Base-by-base conservation (phyloP, 2,329 filamentous ascomycete genomes). In the Clarireedia monteithiana region DNA sequence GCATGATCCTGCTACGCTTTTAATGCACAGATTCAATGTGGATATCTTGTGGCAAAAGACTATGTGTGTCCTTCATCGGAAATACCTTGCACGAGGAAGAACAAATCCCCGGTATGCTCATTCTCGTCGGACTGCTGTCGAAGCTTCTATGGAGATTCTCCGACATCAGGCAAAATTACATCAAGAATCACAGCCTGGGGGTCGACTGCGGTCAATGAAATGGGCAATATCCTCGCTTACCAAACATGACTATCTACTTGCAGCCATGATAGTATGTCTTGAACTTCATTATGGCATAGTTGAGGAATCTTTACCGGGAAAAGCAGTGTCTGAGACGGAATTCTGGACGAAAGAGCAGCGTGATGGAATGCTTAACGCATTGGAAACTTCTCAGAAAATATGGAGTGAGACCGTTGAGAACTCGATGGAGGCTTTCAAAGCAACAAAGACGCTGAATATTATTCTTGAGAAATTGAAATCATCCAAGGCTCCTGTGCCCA, bases 351-450 rank as follows among this genome's bases (percentile, higher is more conserved):
- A 73, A 1, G 75, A 79, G 53, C 80, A 85, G 68, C 80, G 86
- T 9, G 77, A 82, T 30, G 87, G 88, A 62, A 95, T 96, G 88
- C 77, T 94, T 30, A 72, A 76, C 23, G 81, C 84, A 1, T 79
- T 97, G 2, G 85, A 91, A 66, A 79, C 79, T 17, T 88, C 88
- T 7, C 80, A 82, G 47, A 76, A 80, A 17, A 94, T 97, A 55
- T 97, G 91, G 91, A 84, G 86, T 49, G 83, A 82, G 9, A 76
- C 91, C 10, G 81, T 84, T 3, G 86, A 94, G 54, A 78, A 84
- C 24, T 94, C 88, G 1, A 86, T 96, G 73, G 92, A 97, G 63
- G 90, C 91, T 0, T 91, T 85, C 74, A 97, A 97, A 73, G 92
- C 90, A 1, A 83, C 83, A 42, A 83, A 83, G 44, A 80, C 92